Evolutionary conservation across 768 basidiomycete genomes (phyloP), one percentile per base, ranked within the genome.

Genomic region (Auriscalpium vulgare): DNA sequence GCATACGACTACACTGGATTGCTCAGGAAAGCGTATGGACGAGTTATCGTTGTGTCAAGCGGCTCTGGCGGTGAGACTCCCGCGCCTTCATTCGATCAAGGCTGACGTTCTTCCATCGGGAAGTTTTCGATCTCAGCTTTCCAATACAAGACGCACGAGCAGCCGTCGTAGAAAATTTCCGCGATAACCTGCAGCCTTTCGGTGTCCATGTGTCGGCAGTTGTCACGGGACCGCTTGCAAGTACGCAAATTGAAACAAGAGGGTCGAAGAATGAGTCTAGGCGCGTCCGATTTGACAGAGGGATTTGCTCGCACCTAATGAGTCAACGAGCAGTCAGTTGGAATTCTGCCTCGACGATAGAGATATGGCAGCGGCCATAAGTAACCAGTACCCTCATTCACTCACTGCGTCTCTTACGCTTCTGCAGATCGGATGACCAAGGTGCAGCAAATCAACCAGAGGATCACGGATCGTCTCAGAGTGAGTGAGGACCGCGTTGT

Each of bases 1-100:
- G 60, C 66, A 21, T 55, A 62, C 10, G 68, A 66, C 53, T 71
- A 69, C 61, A 53, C 60, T 45, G 51, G 60, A 21, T 5, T 68
- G 60, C 67, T 71, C 48, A 47, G 56, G 38, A 57, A 64, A 45
- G 63, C 68, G 23, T 60, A 68, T n/a, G 70, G 69, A 29, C 60
- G 70, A 46, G 61, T 71, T 4, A 62, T 71, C 38, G 51, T 71
- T 34, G 48, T 68, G 43, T 56, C 65, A n/a, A 56, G 55, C 40
- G 64, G 65, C 57, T 19, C 52, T 29, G 55, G 63, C 34, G 40
- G 56, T 62, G 19, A 17, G 55, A 48, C 16, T 13, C 51, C 17
- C 47, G 52, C 54, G 5, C 47, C 19, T 48, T 47, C 51, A 37
- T 47, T 58, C 21, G 17, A 11, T 51, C 16, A 34, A 51, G 50